phyloP scores from a whole-genome alignment of 148 eudicot species.

The Suaeda aralocaspica region DNA sequence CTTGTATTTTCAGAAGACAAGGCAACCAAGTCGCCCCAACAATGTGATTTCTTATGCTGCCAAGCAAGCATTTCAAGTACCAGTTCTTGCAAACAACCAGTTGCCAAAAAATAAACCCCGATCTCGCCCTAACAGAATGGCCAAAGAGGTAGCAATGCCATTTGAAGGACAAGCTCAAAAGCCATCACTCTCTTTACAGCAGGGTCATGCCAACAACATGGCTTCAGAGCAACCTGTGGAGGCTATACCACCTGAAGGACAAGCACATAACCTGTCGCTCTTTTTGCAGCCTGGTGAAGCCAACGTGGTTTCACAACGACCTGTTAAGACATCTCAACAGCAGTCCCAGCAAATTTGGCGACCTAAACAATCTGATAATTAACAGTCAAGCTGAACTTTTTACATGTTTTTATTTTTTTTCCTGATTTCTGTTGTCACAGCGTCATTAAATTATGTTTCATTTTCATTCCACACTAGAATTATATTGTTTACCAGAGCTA shows the following conservation, averaged over 20 bases:
- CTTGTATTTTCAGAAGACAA: slow-evolving; percentile 17
- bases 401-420: neutral
- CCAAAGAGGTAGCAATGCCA: slow-evolving; percentile 12
- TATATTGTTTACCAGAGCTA: too few relatives aligned
- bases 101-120: slow-evolving; percentile 1
- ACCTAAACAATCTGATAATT: slow-evolving; percentile 34
- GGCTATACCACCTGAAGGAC: slow-evolving; percentile 23
- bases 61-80: slow-evolving; percentile 16
- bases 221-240: slow-evolving; percentile 14
- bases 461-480: too few relatives aligned
- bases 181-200: slow-evolving; percentile 11
- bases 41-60: slow-evolving; percentile 2
- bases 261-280: slow-evolving; percentile 16
- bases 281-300: slow-evolving; percentile 5
- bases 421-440: neutral
- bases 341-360: slow-evolving; percentile 37
- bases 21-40: slow-evolving; percentile 20
- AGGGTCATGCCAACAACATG: neutral
- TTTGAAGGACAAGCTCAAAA: slow-evolving; percentile 21
- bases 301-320: slow-evolving; percentile 9
- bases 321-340: slow-evolving; percentile 22
- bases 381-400: neutral
- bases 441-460: neutral
- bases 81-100: slow-evolving; percentile 7
- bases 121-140: slow-evolving; percentile 12